A percentile compares a stretch with the other conserved stretches of the same genome.
phyloP scores from a whole-genome alignment of 2,329 filamentous ascomycete genomes.

The Aspergillus flavus region DNA sequence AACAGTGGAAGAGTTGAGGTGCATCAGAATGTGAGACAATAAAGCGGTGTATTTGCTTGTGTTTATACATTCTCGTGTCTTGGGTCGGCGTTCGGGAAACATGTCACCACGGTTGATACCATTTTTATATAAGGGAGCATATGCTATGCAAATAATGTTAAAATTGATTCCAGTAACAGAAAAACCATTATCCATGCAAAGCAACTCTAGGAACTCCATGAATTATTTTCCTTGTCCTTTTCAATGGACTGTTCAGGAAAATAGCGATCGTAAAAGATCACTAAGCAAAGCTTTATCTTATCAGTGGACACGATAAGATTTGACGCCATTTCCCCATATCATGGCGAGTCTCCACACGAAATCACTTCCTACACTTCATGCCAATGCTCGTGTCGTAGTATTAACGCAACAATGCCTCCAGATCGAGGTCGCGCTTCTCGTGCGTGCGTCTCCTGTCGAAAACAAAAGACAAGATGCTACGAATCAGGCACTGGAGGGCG shows the following conservation, averaged over 20 bases:
- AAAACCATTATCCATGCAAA: too few species aligned
- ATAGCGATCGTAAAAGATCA: neutral
- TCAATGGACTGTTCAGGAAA: neutral
- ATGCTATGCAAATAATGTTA: neutral
- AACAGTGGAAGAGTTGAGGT: slow-evolving; percentile 52
- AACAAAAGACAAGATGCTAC: slow-evolving; percentile 48
- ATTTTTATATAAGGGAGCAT: neutral
- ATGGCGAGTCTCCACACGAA: slow-evolving; percentile 1
- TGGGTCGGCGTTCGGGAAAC: neutral
- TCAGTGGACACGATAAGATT: neutral
- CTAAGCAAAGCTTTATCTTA: slow-evolving; percentile 6
- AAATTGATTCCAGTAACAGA: too few species aligned
- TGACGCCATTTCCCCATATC: slow-evolving; percentile 1
- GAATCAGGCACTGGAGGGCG: slow-evolving; percentile 31
- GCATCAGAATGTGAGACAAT: slow-evolving; percentile 25
- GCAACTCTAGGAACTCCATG: too few species aligned
- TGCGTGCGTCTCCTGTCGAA: slow-evolving; percentile 43
- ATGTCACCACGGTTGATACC: neutral
- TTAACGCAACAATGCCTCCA: slow-evolving; percentile 7
- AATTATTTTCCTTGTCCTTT: too few species aligned
- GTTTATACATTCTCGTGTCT: neutral
- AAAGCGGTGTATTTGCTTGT: too few species aligned
- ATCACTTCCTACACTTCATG: neutral
- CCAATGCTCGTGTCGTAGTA: neutral
- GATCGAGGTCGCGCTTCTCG: slow-evolving; percentile 28